Evolutionary conservation across 768 basidiomycete species (phyloP).

Genomic region (Clavulina sp.): DNA sequence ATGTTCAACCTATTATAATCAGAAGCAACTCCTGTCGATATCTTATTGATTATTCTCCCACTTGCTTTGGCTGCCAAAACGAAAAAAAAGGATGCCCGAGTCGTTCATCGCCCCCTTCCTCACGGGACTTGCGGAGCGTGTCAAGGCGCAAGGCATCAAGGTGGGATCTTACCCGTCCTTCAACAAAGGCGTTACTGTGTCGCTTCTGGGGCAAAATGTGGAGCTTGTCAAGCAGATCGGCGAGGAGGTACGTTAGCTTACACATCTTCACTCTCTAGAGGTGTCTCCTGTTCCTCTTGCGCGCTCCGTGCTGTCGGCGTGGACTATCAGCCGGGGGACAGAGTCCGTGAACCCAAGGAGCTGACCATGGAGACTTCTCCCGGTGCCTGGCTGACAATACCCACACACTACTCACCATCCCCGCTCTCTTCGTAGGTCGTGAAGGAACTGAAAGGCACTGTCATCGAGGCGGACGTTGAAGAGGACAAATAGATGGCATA

Average conservation of each 20-base stretch:
- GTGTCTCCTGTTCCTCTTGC: neutral
- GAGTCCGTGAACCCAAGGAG: no score
- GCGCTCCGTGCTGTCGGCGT: neutral
- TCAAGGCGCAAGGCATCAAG: slow-evolving; percentile 58
- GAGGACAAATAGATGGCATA: neutral
- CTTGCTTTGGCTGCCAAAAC: slow-evolving; percentile 3
- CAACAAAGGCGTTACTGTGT: slow-evolving; percentile 47
- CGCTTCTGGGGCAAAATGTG: slow-evolving; percentile 34
- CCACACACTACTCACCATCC: no score
- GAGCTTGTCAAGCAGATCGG: slow-evolving; percentile 20
- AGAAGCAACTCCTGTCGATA: neutral
- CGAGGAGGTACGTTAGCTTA: slow-evolving; percentile 17
- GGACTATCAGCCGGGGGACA: neutral
- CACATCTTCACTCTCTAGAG: neutral
- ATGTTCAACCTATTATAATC: neutral
- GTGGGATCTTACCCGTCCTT: slow-evolving; percentile 63
- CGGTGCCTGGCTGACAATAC: neutral
- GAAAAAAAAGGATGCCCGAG: slow-evolving; percentile 45
- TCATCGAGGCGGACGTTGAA: neutral
- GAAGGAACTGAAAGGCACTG: neutral
- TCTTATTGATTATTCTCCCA: neutral
- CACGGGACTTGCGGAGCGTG: slow-evolving; percentile 53
- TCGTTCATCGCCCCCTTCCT: slow-evolving; percentile 79
- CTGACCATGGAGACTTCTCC: neutral
- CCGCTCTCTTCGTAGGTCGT: neutral